Evolutionary conservation across 2,329 filamentous ascomycete species (phyloP), one percentile per base, ranked within the genome.

Genomic region (Blastomyces silverae): DNA sequence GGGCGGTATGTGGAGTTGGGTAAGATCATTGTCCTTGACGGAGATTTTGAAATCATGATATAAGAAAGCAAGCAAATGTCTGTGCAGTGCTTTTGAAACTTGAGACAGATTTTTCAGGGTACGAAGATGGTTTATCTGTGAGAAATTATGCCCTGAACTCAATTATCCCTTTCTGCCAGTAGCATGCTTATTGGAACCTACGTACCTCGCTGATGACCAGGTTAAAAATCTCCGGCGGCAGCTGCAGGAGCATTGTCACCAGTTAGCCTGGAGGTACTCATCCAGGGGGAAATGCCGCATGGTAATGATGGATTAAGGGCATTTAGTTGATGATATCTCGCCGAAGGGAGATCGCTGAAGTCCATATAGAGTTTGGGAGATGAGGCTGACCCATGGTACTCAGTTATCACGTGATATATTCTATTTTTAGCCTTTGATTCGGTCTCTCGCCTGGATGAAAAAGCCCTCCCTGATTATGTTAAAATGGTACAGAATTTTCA

Each of bases 41-140:
- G 37, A 44, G 34, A 59, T 44, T 42, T 25, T 59, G 56, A 44
- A 59, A 15, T 44, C 39, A 4, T 37, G 39, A n/a, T 59, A 42
- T 22, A 59, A 44, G 22, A 44, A 25, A 34, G n/a, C 2, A 13
- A 44, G 22, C 13, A 44, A 17, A 20, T 17, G 37, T 25, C 56
- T n/a, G 39, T 46, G 56, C 34, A 42, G 17, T 39, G 56, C n/a
- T 42, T 59, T 59, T 25, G 56, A 59, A 44, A 25, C 56, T n/a
- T 25, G 8, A 42, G 20, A 13, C 20, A 59, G 39, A 44, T 59
- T 44, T 39, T 17, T 39, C 34, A 59, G 11, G 11, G n/a, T 44
- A 15, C 5, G 56, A 44, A 59, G 13, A 42, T 59, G 56, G 39
- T 42, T 59, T 44, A 39, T 44, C 56, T 59, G 22, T 2, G 25